Conservation (phyloP, 2,329 filamentous ascomycete species). For the Colletotrichum eremochloae region DNA sequence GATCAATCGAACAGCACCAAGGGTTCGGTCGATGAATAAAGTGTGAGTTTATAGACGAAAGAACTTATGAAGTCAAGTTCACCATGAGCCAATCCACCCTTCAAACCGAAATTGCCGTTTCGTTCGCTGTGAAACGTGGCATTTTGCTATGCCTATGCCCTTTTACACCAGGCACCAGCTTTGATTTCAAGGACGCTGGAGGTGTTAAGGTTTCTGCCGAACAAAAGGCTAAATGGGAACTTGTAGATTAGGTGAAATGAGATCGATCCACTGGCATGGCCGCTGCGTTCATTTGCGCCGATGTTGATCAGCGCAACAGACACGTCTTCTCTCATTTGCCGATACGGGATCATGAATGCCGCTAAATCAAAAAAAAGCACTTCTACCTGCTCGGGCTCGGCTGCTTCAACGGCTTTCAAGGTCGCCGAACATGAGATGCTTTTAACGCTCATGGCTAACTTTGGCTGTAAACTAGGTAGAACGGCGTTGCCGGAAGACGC, state of each 20-base stretch:
- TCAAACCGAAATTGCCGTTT: not conserved
- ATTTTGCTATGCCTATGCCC: not conserved
- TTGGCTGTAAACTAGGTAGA: not conserved
- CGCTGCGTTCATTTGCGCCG: not conserved
- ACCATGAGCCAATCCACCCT: not conserved
- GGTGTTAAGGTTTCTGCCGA: not conserved
- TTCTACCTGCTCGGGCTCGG: not conserved
- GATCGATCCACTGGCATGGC: not conserved
- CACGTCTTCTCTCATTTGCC: not conserved
- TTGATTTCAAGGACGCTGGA: not conserved
- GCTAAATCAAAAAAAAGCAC: not conserved
- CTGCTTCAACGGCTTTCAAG: not conserved
- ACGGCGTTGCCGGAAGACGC: not conserved
- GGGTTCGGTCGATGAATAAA: not conserved
- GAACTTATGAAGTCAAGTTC: not conserved
- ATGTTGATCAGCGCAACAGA: not conserved
- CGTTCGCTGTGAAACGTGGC: no score
- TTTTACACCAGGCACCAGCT: no score
- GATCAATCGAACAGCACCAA: not conserved
- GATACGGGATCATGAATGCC: not conserved
- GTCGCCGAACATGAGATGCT: not conserved
- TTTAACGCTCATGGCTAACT: not conserved
- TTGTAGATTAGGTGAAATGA: not conserved
- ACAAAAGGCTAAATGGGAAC: not conserved
- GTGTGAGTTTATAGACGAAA: not conserved